Percentiles rank a stretch among this genome's conserved stretches.
phyloP scores from a whole-genome alignment of 805 yeast species.

The Lipomyces orientalis region DNA sequence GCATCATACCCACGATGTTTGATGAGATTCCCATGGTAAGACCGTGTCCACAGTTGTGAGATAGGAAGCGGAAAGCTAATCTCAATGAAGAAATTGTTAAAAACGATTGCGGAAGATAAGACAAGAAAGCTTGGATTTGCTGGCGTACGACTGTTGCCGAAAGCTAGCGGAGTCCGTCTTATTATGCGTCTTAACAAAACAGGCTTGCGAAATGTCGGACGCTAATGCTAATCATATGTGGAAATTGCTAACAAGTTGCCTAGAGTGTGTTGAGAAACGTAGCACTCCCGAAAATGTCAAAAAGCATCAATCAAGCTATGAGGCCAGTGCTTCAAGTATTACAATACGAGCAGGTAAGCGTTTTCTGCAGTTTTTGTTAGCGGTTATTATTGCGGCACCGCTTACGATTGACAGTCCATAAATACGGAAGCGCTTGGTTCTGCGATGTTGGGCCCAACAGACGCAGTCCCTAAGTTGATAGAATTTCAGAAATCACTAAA shows the following conservation, averaged over 20 bases:
- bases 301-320: constrained; percentile 40
- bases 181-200: constrained; percentile 31
- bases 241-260: constrained; percentile 6
- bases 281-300: constrained; percentile 9
- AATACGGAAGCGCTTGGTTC: constrained; percentile 4
- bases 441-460: constrained; percentile 25
- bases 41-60: constrained; percentile 42
- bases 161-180: constrained; percentile 30
- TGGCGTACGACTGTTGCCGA: constrained; percentile 43
- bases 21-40: constrained; percentile 16
- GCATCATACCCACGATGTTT: constrained; percentile 24
- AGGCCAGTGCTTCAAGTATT: constrained; percentile 28
- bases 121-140: constrained; percentile 50
- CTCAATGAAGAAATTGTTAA: constrained; percentile 34
- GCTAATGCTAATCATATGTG: not conserved
- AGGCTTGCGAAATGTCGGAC: constrained; percentile 12
- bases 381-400: not conserved
- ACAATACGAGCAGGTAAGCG: constrained; percentile 14
- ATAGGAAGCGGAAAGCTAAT: constrained; percentile 44
- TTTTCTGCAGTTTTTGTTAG: not conserved
- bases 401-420: not conserved
- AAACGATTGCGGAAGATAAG: constrained; percentile 48
- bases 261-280: constrained; percentile 18
- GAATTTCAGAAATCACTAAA: constrained; percentile 47
- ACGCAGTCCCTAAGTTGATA: constrained; percentile 10